These are phyloP conservation scores for Lyophyllum decastes DNA, from an alignment of 768 basidiomycete species.

Conservation along the genomic window DNA sequence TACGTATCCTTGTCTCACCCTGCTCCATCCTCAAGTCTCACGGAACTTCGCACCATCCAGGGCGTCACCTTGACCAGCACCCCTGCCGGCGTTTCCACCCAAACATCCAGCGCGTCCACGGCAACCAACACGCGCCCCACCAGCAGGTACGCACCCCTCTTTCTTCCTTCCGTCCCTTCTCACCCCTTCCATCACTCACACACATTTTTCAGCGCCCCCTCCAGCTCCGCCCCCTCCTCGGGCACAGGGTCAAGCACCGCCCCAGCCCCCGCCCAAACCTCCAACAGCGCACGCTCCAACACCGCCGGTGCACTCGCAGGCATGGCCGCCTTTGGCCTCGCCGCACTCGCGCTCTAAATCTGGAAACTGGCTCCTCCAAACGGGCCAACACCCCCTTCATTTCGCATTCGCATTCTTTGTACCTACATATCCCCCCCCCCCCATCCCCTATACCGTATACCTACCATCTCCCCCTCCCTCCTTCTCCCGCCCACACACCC, in stretches of 20 bases:
- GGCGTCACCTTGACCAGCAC: constrained; percentile 51
- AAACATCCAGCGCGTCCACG: constrained; percentile 1
- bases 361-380: background rate
- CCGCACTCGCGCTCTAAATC: constrained; percentile 45
- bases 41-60: constrained; percentile 27
- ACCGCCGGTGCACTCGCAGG: constrained; percentile 38
- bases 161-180: background rate
- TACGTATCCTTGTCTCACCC: constrained; percentile 31
- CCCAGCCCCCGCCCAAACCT: constrained; percentile 10
- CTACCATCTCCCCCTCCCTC: no score
- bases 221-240: background rate
- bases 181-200: background rate
- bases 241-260: background rate
- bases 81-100: constrained; percentile 9
- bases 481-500: no score
- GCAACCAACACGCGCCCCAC: constrained; percentile 11
- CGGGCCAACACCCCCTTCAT: background rate
- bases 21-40: background rate
- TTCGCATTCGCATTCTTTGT: background rate
- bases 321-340: constrained; percentile 43
- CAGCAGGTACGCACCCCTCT: constrained; percentile 4
- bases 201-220: background rate
- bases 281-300: constrained; percentile 17
- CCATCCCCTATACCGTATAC: no score
- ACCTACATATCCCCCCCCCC: no score